phyloP scores from a whole-genome alignment of 208 protist species.

The Naegleria gruberi region DNA sequence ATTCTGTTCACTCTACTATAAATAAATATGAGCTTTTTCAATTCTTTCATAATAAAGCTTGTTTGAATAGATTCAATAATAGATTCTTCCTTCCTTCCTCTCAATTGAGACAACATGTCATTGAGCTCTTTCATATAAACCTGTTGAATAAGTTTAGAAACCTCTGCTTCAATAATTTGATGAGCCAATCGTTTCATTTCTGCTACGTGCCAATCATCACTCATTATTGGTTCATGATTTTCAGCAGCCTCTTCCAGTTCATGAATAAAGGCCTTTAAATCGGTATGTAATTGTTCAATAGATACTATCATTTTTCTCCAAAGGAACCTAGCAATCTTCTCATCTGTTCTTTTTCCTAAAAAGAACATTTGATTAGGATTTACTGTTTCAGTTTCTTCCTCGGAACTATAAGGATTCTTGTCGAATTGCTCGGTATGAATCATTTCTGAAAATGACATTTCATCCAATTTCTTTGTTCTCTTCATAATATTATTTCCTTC shows the following conservation, averaged over 20 bases:
- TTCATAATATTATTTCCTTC: background rate
- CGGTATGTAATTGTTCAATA: background rate
- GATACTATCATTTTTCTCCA: background rate
- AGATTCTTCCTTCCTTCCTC: background rate
- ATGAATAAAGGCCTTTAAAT: background rate
- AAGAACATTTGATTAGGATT: background rate
- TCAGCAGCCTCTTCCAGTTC: background rate
- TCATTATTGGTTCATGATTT: background rate
- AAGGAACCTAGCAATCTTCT: background rate
- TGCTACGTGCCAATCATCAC: background rate
- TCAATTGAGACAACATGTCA: background rate
- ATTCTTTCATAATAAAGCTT: background rate
- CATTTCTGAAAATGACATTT: background rate
- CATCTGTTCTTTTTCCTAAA: background rate
- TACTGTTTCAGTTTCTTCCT: background rate
- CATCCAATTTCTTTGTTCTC: background rate
- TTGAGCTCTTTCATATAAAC: background rate
- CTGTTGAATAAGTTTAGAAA: background rate
- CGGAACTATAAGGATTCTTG: background rate
- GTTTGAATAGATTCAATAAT: background rate
- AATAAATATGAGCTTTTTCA: background rate
- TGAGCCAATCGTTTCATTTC: background rate
- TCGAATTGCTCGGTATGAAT: background rate
- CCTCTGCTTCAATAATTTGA: background rate
- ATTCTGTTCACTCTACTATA: slow-evolving; percentile 1